A percentile compares a stretch with the other conserved stretches of the same genome.
These are phyloP conservation scores for Podosphaera xanthii DNA, from an alignment of 2,329 filamentous ascomycete genomes.

Conservation along the genomic window DNA sequence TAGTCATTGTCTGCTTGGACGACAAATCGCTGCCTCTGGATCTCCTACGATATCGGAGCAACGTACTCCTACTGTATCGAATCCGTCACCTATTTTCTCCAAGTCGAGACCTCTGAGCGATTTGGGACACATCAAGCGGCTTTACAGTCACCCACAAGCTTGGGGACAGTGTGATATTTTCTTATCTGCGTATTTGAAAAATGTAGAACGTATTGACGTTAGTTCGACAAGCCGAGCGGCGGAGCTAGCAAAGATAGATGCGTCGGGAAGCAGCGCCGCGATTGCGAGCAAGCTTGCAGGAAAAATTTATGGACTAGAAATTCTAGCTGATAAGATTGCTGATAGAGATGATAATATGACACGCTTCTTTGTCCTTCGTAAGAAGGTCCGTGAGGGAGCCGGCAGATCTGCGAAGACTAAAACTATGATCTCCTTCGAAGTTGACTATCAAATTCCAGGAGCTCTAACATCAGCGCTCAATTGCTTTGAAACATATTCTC, in stretches of 20 bases:
- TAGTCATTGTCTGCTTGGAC: constrained; percentile 65
- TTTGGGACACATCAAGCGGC: constrained; percentile 40
- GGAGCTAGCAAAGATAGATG: constrained; percentile 43
- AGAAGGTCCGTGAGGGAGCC: constrained; percentile 9
- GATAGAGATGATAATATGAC: constrained; percentile 59
- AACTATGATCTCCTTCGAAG: constrained; percentile 61
- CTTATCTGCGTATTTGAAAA: constrained; percentile 43
- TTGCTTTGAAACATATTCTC: constrained; percentile 46
- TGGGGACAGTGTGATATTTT: constrained; percentile 78
- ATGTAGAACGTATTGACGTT: constrained; percentile 60
- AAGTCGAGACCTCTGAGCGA: constrained; percentile 24
- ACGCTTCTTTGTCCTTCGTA: constrained; percentile 44
- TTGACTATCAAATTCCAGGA: constrained; percentile 57
- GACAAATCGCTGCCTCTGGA: constrained; percentile 5
- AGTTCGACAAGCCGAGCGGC: constrained; percentile 72
- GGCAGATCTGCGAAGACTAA: constrained; percentile 25
- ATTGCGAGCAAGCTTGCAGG: constrained; percentile 60
- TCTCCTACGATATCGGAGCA: constrained; percentile 20
- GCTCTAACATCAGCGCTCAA: constrained; percentile 59
- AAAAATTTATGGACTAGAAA: constrained; percentile 38
- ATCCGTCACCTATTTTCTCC: constrained; percentile 23
- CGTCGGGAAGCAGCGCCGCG: constrained; percentile 42
- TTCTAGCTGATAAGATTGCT: constrained; percentile 49
- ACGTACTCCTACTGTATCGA: constrained; percentile 26
- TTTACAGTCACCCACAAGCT: constrained; percentile 89